These are phyloP conservation scores for Eugenia klotzschiana DNA, from an alignment of 441 rosid species.

Conservation along the genomic window DNA sequence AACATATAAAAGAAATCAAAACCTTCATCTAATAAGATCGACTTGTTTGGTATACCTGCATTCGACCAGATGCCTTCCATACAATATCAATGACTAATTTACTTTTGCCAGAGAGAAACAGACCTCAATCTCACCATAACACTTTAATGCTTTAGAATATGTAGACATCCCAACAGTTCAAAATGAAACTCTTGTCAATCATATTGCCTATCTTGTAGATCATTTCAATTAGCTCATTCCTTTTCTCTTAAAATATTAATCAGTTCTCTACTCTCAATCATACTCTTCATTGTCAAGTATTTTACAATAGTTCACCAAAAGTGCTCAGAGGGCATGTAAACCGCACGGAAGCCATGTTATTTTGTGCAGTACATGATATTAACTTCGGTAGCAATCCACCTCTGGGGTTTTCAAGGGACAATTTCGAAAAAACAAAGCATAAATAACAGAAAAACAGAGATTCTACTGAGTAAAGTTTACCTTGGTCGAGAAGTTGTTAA, in stretches of 20 bases:
- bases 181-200: neutral
- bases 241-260: neutral
- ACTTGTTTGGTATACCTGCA: neutral
- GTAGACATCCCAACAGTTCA: neutral
- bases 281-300: neutral
- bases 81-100: neutral
- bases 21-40: neutral
- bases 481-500: constrained; percentile 61
- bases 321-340: neutral
- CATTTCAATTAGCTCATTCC: neutral
- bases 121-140: neutral
- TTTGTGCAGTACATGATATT: neutral
- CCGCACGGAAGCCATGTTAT: neutral
- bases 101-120: neutral
- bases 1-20: neutral
- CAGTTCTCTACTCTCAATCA: neutral
- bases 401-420: neutral
- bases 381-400: neutral
- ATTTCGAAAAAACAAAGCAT: neutral
- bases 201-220: neutral
- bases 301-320: neutral
- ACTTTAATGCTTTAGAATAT: neutral
- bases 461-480: constrained; percentile 15
- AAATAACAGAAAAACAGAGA: neutral
- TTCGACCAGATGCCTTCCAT: neutral